A percentile compares a stretch with the other conserved stretches of the same genome.
These are phyloP conservation scores for Tagetes erecta DNA, from an alignment of 129 eudicot genomes.

Conservation along the genomic window DNA sequence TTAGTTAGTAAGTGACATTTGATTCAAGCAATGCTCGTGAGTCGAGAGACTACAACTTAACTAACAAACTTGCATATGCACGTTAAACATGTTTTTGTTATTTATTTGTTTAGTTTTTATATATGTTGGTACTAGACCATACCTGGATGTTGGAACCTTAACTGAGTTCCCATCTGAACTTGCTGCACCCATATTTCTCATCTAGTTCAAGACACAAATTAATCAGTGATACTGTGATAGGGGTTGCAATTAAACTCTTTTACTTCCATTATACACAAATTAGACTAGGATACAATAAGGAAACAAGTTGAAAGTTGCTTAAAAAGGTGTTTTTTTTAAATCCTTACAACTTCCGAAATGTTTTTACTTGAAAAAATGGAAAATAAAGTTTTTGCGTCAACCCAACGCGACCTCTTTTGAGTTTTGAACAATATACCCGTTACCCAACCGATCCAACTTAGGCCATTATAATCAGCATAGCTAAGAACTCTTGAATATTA, in stretches of 20 bases:
- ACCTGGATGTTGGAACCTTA: constrained; percentile 70
- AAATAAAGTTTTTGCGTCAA: constrained; percentile 1
- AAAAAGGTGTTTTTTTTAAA: neutral
- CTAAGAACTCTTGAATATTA: constrained; percentile 29
- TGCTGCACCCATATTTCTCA: constrained; percentile 53
- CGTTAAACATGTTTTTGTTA: neutral
- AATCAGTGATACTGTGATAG: constrained; percentile 5
- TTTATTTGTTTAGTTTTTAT: neutral
- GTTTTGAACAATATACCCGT: neutral
- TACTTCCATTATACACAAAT: neutral
- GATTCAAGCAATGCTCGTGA: too few species aligned
- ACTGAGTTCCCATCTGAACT: constrained; percentile 50
- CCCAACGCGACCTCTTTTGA: neutral
- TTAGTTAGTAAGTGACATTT: too few species aligned
- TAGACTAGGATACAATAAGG: neutral
- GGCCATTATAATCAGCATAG: neutral
- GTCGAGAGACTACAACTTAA: too few species aligned
- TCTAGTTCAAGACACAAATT: constrained; percentile 37
- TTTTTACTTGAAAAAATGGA: neutral
- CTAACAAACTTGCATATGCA: neutral
- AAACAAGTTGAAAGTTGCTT: neutral
- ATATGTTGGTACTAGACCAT: constrained; percentile 1
- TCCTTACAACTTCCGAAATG: neutral
- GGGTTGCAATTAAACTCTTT: constrained; percentile 8
- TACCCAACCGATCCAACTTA: neutral